Evolutionary conservation across 768 basidiomycete species (phyloP).

Genomic region (Lepiota venenata): DNA sequence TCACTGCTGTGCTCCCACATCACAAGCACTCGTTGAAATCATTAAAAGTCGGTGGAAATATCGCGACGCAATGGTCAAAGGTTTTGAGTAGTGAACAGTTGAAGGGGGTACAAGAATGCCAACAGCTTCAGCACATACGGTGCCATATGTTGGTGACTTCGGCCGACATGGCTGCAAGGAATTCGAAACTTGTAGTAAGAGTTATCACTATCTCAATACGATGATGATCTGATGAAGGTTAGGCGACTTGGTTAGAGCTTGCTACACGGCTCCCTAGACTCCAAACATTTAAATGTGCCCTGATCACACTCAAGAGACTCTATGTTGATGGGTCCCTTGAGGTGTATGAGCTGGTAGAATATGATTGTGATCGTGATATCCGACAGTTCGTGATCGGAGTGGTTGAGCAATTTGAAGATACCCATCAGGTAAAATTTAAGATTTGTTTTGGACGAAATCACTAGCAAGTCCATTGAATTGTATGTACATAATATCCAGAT

Average conservation of each 20-base stretch:
- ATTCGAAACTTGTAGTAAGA: neutral
- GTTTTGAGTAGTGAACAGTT: neutral
- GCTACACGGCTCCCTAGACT: neutral
- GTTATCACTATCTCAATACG: neutral
- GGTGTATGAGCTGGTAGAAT: too few species aligned
- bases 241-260: neutral
- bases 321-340: too few species aligned
- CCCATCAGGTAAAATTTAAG: too few species aligned
- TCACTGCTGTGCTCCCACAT: neutral
- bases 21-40: neutral
- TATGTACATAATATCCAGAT: too few species aligned
- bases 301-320: neutral
- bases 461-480: too few species aligned
- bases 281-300: neutral
- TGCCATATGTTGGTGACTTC: neutral
- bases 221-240: neutral
- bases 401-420: too few species aligned
- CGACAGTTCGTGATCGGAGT: too few species aligned
- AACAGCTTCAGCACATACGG: neutral
- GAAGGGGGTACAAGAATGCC: neutral
- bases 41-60: neutral
- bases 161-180: neutral
- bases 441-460: too few species aligned
- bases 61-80: neutral
- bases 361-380: too few species aligned